A percentile compares a stretch with the other conserved stretches of the same genome.
Evolutionary conservation across 1,284 basidiomycete genomes (phyloP).

Genomic region (Apiotrichum siamense): DNA sequence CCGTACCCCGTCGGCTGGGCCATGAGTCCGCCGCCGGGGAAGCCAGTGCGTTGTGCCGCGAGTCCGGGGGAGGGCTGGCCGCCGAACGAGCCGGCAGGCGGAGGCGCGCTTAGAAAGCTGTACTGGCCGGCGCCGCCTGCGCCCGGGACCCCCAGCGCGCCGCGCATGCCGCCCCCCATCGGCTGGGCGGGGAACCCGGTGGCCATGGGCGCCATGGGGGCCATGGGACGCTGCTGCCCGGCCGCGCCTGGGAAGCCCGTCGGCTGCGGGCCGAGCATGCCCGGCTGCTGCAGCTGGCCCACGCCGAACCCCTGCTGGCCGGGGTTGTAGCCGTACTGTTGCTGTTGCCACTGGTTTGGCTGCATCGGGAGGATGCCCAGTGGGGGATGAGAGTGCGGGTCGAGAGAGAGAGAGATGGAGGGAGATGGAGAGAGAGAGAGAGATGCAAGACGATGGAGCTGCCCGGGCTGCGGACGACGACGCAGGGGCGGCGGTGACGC

Average conservation of each 20-base stretch:
- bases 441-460: not conserved
- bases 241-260: slow-evolving; percentile 27
- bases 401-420: not conserved
- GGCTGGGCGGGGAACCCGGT: slow-evolving; percentile 42
- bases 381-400: not conserved
- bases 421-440: not conserved
- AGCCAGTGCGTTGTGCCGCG: slow-evolving; percentile 29
- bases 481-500: no score
- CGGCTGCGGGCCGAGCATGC: slow-evolving; percentile 27
- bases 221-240: slow-evolving; percentile 51
- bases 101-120: slow-evolving; percentile 45
- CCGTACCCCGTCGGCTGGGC: slow-evolving; percentile 31
- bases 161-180: slow-evolving; percentile 11
- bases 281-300: slow-evolving; percentile 22
- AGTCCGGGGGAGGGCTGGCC: slow-evolving; percentile 23
- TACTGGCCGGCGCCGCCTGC: slow-evolving; percentile 24
- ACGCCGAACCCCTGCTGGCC: slow-evolving; percentile 34
- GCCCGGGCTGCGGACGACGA: not conserved
- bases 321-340: slow-evolving; percentile 24
- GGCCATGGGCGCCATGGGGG: slow-evolving; percentile 23
- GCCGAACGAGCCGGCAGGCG: slow-evolving; percentile 24
- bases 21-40: slow-evolving; percentile 25
- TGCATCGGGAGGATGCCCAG: slow-evolving; percentile 14
- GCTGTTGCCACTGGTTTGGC: slow-evolving; percentile 32
- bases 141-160: slow-evolving; percentile 4